phyloP scores from a whole-genome alignment of 129 eudicot species.

The Ambrosia artemisiifolia region DNA sequence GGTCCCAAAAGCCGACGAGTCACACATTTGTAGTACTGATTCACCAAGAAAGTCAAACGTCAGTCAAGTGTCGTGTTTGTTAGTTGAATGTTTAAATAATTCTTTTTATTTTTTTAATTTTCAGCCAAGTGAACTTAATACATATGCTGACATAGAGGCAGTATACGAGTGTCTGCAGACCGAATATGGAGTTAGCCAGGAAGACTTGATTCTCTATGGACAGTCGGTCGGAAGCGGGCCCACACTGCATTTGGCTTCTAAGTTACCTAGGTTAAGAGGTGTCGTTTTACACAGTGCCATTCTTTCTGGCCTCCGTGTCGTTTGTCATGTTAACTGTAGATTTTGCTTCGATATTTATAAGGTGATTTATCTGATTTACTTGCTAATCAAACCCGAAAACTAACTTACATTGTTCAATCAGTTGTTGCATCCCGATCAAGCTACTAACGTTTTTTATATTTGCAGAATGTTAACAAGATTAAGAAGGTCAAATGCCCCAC shows the following conservation, averaged over 20 bases:
- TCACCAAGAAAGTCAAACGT: background rate
- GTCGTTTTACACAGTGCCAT: constrained; percentile 94
- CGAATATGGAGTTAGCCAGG: constrained; percentile 85
- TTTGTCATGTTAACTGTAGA: constrained; percentile 77
- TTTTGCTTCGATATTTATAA: constrained; percentile 77
- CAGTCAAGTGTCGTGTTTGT: background rate
- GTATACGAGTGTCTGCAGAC: constrained; percentile 87
- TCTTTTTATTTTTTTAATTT: constrained; percentile 1
- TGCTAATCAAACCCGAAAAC: background rate
- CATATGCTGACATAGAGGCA: constrained; percentile 92
- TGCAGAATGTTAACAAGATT: constrained; percentile 88
- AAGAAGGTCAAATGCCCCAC: constrained; percentile 83
- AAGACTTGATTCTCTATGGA: constrained; percentile 79
- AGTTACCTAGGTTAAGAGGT: constrained; percentile 80
- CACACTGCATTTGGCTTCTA: constrained; percentile 76
- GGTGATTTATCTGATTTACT: constrained; percentile 31
- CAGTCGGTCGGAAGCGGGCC: constrained; percentile 98
- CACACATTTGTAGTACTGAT: background rate
- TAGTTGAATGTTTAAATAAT: background rate
- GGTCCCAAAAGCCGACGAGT: background rate
- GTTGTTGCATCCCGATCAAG: constrained; percentile 2
- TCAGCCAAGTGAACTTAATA: constrained; percentile 89
- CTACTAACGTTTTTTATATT: background rate
- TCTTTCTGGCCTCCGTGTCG: constrained; percentile 92
- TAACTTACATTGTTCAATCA: background rate